Conservation (phyloP, 169 alveolate genomes). For the Cryptosporidium meleagridis region DNA sequence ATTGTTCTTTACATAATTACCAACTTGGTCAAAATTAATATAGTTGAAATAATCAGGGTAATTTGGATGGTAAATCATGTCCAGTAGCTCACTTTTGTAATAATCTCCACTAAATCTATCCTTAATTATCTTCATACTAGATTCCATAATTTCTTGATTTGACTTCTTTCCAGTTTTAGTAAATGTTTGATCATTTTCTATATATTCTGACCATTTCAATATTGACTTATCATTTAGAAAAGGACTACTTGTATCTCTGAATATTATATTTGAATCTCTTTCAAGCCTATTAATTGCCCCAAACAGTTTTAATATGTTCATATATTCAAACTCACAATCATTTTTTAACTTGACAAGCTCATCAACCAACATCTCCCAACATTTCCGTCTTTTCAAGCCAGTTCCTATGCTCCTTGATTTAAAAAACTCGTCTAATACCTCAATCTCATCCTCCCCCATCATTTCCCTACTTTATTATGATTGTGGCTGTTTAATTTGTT, state of each 20-base stretch:
- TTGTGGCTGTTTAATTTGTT: neutral
- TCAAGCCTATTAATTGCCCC: constrained; percentile 5
- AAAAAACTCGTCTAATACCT: constrained; percentile 7
- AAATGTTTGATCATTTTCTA: neutral
- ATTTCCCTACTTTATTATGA: neutral
- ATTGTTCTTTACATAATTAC: no score
- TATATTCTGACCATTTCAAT: constrained; percentile 22
- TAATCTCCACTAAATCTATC: neutral
- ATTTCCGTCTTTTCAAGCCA: constrained; percentile 30
- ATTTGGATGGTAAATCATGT: constrained; percentile 2
- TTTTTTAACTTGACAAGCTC: neutral
- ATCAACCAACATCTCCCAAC: constrained; percentile 41
- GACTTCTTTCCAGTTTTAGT: neutral
- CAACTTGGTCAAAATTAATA: neutral
- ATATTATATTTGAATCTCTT: constrained; percentile 16
- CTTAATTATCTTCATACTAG: neutral
- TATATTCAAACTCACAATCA: neutral
- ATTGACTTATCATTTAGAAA: constrained; percentile 36
- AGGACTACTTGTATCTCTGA: constrained; percentile 19
- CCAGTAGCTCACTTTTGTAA: constrained; percentile 2
- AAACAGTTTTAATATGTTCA: neutral
- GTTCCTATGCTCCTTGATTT: constrained; percentile 1
- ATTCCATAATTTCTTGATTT: constrained; percentile 7
- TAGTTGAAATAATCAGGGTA: constrained; percentile 37
- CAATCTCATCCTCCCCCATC: constrained; percentile 24